Conservation (phyloP, 768 basidiomycete genomes). For the Boletus rufocinnamomeus region DNA sequence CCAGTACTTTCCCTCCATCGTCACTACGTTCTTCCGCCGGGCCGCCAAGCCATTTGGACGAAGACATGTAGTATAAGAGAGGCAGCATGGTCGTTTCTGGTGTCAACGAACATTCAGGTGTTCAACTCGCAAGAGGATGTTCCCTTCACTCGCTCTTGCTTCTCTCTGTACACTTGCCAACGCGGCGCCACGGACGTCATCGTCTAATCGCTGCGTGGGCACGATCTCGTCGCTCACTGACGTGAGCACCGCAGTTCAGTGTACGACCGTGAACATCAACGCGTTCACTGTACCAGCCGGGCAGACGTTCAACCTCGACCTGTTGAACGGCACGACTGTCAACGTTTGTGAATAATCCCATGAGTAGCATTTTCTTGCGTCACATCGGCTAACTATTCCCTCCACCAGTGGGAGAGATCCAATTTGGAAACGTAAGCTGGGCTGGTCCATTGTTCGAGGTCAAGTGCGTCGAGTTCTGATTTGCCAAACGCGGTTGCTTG, state of each 20-base stretch:
- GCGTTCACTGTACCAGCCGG: constrained; percentile 59
- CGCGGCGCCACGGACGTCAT: constrained; percentile 7
- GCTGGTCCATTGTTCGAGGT: constrained; percentile 55
- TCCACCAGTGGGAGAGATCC: constrained; percentile 51
- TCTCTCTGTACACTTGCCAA: neutral
- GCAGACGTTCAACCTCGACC: constrained; percentile 46
- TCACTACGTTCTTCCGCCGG: neutral
- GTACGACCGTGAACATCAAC: constrained; percentile 59
- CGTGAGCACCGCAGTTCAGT: constrained; percentile 51
- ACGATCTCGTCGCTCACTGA: constrained; percentile 54
- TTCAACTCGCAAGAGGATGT: neutral
- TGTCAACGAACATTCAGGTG: neutral
- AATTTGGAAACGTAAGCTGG: constrained; percentile 55
- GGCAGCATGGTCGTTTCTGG: neutral
- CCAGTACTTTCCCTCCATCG: neutral
- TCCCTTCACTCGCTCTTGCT: neutral
- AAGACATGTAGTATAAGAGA: constrained; percentile 1
- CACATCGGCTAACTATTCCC: neutral
- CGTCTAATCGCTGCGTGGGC: constrained; percentile 40
- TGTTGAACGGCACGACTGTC: constrained; percentile 52
- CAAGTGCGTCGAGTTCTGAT: constrained; percentile 35
- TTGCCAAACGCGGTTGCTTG: neutral
- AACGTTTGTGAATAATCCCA: constrained; percentile 48
- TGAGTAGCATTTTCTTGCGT: neutral
- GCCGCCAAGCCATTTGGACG: neutral